Conservation (phyloP, 2,329 filamentous ascomycete genomes). For the Fusarium ambrosium region DNA sequence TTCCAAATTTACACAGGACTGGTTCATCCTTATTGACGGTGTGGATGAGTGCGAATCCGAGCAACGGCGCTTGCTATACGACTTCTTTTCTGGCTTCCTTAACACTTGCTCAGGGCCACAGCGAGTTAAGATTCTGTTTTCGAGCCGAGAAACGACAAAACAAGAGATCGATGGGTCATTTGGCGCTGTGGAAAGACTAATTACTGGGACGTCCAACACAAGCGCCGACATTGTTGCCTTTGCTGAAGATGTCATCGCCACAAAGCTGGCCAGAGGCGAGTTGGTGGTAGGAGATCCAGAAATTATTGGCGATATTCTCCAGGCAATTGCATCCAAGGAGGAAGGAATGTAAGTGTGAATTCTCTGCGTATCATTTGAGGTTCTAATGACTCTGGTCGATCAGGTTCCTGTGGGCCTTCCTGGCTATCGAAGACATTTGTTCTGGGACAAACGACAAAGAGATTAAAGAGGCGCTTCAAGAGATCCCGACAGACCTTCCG, state of each 20-base stretch:
- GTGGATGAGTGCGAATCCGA: constrained; percentile 16
- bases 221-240: constrained; percentile 17
- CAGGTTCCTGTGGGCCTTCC: constrained; percentile 35
- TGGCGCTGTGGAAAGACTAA: background rate
- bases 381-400: background rate
- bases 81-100: background rate
- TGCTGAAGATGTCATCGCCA: constrained; percentile 7
- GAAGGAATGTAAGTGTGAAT: constrained; percentile 23
- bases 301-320: constrained; percentile 4
- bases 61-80: background rate
- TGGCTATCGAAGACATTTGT: constrained; percentile 29
- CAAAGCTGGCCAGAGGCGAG: background rate
- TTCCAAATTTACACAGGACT: background rate
- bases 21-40: constrained; percentile 20
- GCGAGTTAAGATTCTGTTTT: constrained; percentile 9
- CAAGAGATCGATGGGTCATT: background rate
- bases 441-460: constrained; percentile 13
- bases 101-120: background rate
- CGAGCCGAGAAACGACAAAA: constrained; percentile 4
- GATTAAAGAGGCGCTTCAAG: constrained; percentile 12
- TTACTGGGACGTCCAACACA: constrained; percentile 1
- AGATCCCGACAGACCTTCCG: constrained; percentile 18
- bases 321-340: constrained; percentile 13
- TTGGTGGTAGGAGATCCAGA: constrained; percentile 1
- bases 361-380: background rate